Conservation (phyloP, 495 filamentous ascomycete species). For the Trichoderma virens region DNA sequence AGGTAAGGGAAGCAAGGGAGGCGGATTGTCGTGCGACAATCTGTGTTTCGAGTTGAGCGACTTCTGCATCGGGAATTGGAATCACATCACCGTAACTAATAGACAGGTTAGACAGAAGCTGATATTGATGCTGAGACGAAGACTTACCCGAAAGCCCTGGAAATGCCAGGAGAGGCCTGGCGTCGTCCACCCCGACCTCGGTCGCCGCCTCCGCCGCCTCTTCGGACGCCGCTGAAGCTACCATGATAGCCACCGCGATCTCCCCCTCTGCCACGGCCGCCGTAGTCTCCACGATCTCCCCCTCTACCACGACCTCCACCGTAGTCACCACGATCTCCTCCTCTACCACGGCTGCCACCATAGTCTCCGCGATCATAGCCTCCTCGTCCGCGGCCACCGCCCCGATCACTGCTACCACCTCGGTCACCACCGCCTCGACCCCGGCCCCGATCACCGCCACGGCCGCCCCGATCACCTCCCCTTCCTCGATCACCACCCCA, state of each 20-base stretch:
- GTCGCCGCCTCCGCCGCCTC: not conserved
- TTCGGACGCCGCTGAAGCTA: constrained; percentile 4
- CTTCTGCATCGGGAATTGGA: constrained; percentile 21
- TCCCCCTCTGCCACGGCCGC: not conserved
- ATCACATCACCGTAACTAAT: not conserved
- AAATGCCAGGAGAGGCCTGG: not conserved
- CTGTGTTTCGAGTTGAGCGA: constrained; percentile 30
- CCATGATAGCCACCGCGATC: constrained; percentile 22
- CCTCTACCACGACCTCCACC: constrained; percentile 27
- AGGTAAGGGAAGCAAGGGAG: constrained; percentile 10
- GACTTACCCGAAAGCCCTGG: constrained; percentile 24
- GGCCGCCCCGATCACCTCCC: constrained; percentile 14
- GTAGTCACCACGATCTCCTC: constrained; percentile 15
- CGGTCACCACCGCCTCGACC: constrained; percentile 18
- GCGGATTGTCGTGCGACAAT: constrained; percentile 18
- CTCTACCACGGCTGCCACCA: constrained; percentile 13
- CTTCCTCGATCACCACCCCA: constrained; percentile 18
- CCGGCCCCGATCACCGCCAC: constrained; percentile 18
- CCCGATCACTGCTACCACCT: constrained; percentile 15
- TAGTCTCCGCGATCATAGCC: constrained; percentile 21
- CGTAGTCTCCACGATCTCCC: constrained; percentile 29
- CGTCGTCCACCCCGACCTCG: not conserved
- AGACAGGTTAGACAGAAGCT: not conserved
- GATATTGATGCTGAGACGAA: not conserved
- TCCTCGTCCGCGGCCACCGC: constrained; percentile 14